Evolutionary conservation across 2,329 filamentous ascomycete genomes (phyloP), one percentile per base, ranked within the genome.

Genomic region (Lecanosticta acicola): DNA sequence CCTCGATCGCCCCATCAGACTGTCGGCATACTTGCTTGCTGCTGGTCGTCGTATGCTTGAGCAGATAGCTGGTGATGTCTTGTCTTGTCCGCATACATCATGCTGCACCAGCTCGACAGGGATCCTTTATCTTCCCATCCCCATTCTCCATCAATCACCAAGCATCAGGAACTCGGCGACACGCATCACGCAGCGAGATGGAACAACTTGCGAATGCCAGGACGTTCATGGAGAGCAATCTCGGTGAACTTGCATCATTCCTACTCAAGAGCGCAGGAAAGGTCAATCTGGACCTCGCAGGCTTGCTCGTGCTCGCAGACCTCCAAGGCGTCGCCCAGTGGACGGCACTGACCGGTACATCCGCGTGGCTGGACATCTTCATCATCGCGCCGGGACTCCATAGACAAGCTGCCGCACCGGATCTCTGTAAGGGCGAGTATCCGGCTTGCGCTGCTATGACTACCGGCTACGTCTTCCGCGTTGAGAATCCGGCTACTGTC

Each of bases 331-430:
- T 81, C 19, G 74, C 77, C 4, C 67, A 75, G 38, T 72, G 78
- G 4, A 82, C 79, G 2, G 73, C 71, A 13, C 68, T 81, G 36
- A 73, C 71, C 2, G 79, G 79, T 19, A 77, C 75, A 2, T 75
- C 77, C 1, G 74, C 72, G 2, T 77, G 75, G 68, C 65, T 79
- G 0, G 80, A 83, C 59, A 67, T 67, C 5, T 67, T 83, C 9
- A 67, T 82, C 10, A 68, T 83, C 2, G 78, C 76, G 1, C 80
- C 80, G 0, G 80, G 80, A 0, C 58, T 83, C 41, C 80, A 83
- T 61, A 76, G 75, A 53, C 78, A 83, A 54, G 77, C 82, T 54
- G 70, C 73, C 3, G 78, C 77, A 8, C 69, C 77, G 10, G 68
- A 71, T 0, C 63, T 82, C 3, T 44, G 13, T 48, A 63, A 57